Evolutionary conservation across 306 rosid species (phyloP).

Genomic region (Mucuna pruriens): DNA sequence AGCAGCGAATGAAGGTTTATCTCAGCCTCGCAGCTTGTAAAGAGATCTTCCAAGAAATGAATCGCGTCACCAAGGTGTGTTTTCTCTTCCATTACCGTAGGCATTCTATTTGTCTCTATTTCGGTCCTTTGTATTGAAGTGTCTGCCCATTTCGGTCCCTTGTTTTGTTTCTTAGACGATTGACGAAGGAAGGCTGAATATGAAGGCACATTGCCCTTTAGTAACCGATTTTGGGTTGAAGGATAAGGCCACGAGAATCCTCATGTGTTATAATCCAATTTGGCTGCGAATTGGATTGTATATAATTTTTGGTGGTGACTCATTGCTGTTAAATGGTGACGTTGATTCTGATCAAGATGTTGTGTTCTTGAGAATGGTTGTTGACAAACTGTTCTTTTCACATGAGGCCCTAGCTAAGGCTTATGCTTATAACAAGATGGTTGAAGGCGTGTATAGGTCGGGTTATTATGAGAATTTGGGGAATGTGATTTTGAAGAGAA

Average conservation of each 20-base stretch:
- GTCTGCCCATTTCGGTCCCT: slow-evolving; percentile 6
- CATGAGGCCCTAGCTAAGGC: slow-evolving; percentile 72
- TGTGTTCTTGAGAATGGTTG: slow-evolving; percentile 73
- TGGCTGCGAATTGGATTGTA: slow-evolving; percentile 88
- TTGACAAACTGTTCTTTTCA: slow-evolving; percentile 74
- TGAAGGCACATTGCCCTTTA: slow-evolving; percentile 90
- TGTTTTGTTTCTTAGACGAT: slow-evolving; percentile 58
- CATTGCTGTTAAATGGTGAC: slow-evolving; percentile 65
- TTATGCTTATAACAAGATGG: slow-evolving; percentile 86
- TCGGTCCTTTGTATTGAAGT: background rate
- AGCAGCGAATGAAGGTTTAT: slow-evolving; percentile 71
- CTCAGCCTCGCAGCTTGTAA: slow-evolving; percentile 65
- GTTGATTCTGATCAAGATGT: slow-evolving; percentile 62
- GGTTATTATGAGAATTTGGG: slow-evolving; percentile 94
- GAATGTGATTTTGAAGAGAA: slow-evolving; percentile 74
- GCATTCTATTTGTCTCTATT: background rate
- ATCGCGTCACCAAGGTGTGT: slow-evolving; percentile 75
- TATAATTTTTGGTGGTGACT: slow-evolving; percentile 82
- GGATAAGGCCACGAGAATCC: slow-evolving; percentile 62
- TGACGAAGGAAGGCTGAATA: slow-evolving; percentile 82
- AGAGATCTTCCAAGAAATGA: slow-evolving; percentile 69
- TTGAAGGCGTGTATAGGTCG: slow-evolving; percentile 87
- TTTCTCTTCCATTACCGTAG: background rate
- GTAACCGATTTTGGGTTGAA: slow-evolving; percentile 85
- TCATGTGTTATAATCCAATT: slow-evolving; percentile 75